Evolutionary conservation across 2,329 filamentous ascomycete species (phyloP), one percentile per base, ranked within the genome.

Genomic region (Helminthosporium solani): DNA sequence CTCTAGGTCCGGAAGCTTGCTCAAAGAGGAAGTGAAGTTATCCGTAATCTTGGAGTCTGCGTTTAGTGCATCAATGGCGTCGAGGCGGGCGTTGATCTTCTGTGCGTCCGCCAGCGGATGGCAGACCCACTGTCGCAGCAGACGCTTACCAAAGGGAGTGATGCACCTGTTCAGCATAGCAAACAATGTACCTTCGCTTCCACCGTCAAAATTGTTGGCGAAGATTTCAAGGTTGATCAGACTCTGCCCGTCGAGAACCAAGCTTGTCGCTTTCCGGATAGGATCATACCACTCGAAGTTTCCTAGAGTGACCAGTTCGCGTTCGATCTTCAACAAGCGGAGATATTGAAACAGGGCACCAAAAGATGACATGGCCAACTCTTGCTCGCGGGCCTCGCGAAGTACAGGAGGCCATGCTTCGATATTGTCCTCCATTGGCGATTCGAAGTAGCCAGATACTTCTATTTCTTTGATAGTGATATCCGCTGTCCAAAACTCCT

Each of bases 161-260:
- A 96, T 86, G 66, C 94, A 99, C 41, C 90, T 84, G 68, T 99
- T 97, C 42, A 99, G 80, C 53, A 99, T 83, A 41, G 81, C 82
- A 70, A 97, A 99, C 1, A 99, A 74, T 0, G 94, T 97, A 6
- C 94, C 94, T 31, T 95, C 87, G 0, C 78, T 68, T 12, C 89
- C 84, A 7, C 91, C 92, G 63, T 96, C 92, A 55, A 87, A 90
- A 0, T 86, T 91, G 70, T 99, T 99, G 58, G 90, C 82, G 58
- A 99, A 99, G 4, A 99, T 82, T 67, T 99, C 94, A n/a, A 99
- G 83, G 63, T 99, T 99, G 76, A 95, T 95, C 58, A 99, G 78
- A 18, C 91, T 97, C 67, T 99, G 94, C 0, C 94, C 94, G 60
- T 99, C 94, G 1, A 99, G 79, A 8, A 99, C 87, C 35, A 99